phyloP scores from a whole-genome alignment of 345 rosid genomes.

The Lenwebbia sp. region DNA sequence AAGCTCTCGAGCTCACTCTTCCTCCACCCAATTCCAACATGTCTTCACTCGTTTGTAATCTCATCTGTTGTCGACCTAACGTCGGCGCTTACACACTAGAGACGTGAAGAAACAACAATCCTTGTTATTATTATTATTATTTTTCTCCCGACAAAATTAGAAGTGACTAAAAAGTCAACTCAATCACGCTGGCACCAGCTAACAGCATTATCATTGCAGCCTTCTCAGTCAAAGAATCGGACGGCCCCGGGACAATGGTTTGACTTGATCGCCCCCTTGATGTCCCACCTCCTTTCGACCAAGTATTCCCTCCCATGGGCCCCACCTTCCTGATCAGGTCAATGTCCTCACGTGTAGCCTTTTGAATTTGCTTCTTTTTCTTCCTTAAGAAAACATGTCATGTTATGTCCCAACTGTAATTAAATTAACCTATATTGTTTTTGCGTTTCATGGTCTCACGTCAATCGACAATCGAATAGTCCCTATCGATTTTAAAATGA shows the following conservation, averaged over 20 bases:
- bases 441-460: neutral
- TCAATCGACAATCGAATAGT: neutral
- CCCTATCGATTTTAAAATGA: too few relatives aligned
- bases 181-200: slow-evolving; percentile 20
- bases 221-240: slow-evolving; percentile 1
- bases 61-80: neutral
- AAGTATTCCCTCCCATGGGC: neutral
- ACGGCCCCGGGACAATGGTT: slow-evolving; percentile 15
- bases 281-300: neutral
- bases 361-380: neutral
- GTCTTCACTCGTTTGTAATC: neutral
- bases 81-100: neutral
- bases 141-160: neutral
- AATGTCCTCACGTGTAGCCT: neutral
- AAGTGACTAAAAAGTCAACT: slow-evolving; percentile 25
- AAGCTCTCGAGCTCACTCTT: neutral
- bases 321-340: neutral
- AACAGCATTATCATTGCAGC: neutral
- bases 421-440: neutral
- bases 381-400: neutral
- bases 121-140: neutral
- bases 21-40: neutral
- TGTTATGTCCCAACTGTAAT: neutral
- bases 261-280: neutral
- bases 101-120: neutral